Base-by-base conservation (phyloP, 2,329 filamentous ascomycete genomes). In the Aspergillus calidoustus region DNA sequence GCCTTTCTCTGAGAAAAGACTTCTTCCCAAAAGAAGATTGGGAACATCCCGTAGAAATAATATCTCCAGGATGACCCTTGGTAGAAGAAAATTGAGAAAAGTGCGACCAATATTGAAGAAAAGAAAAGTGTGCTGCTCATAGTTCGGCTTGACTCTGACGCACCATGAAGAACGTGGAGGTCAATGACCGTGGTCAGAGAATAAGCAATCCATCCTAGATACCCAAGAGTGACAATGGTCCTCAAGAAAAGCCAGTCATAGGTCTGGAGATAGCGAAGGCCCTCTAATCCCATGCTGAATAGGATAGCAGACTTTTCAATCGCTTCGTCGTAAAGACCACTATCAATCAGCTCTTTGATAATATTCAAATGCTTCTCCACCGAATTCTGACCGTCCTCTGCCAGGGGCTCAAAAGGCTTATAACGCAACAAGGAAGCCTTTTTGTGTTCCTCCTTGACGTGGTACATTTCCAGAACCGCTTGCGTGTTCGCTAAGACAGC, bases 231-330 rank as follows among this genome's bases (percentile, higher is more conserved):
- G 62, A 99, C 90, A 54, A 99, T 83, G 2, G 92, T 90, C 63
- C 95, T 86, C 41, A 99, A 81, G 78, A 99, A 99, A 2, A 99
- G 83, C 95, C 95, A 99, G 79, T 99, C 95, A 71, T 99, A 99
- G 0, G 93, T 99, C 77, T 99, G 95, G 28, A 99, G 84, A 75
- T 99, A 99, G 54, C 95, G 87, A 63, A 99, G 81, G 7, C 95
- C 95, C 64, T 92, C 86, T 1, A 99, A 83, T 1, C 88, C 90
- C 54, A 91, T 80, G 62, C 90, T 85, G 63, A 98, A 91, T 15
- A 99, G 82, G 30, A 88, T 86, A 47, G 90, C 88, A 1, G 91
- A 92, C 69, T 91, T 86, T 60, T 87, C 82, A 68, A 98, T 97
- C 1, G 94, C 92, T 68, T 91, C 86, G 60, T 94, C 88, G 66